Conservation (phyloP, 1,284 basidiomycete species). For the Neonothopanus nambi region DNA sequence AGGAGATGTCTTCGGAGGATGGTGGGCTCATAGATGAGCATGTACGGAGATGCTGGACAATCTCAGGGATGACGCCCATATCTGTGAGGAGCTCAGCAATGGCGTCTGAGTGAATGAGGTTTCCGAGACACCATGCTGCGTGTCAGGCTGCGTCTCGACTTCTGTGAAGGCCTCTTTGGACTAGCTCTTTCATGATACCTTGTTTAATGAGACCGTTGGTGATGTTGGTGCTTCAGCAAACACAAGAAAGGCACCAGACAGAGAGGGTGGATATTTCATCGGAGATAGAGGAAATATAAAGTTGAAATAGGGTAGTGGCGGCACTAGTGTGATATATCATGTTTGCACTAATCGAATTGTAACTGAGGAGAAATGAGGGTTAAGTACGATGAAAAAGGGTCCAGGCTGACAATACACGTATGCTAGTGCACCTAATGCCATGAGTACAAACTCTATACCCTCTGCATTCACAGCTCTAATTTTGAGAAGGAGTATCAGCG, state of each 20-base stretch:
- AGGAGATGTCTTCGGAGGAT: conserved; percentile 18
- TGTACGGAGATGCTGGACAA: conserved; percentile 21
- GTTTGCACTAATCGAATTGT: no score
- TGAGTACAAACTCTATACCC: conserved; percentile 11
- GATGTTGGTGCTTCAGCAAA: conserved; percentile 20
- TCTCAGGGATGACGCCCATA: conserved; percentile 15
- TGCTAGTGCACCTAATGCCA: no score
- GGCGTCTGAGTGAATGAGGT: conserved; percentile 21
- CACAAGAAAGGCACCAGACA: conserved; percentile 23
- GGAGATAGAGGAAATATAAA: conserved; percentile 20
- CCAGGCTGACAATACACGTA: conserved; percentile 18
- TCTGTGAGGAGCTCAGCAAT: conserved; percentile 24
- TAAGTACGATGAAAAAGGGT: no score
- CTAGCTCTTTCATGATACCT: no score
- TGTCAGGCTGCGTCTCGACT: conserved; percentile 20
- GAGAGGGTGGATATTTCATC: conserved; percentile 21
- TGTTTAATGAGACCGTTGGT: no score
- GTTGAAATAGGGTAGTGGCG: conserved; percentile 22
- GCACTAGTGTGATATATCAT: no score
- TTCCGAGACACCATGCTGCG: conserved; percentile 25
- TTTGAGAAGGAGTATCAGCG: conserved; percentile 13
- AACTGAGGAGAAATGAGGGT: no score
- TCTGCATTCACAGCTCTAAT: conserved; percentile 9
- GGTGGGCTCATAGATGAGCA: conserved; percentile 11
- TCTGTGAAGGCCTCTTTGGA: no score